Conservation (phyloP, 345 rosid genomes). For the Pistacia atlantica region DNA sequence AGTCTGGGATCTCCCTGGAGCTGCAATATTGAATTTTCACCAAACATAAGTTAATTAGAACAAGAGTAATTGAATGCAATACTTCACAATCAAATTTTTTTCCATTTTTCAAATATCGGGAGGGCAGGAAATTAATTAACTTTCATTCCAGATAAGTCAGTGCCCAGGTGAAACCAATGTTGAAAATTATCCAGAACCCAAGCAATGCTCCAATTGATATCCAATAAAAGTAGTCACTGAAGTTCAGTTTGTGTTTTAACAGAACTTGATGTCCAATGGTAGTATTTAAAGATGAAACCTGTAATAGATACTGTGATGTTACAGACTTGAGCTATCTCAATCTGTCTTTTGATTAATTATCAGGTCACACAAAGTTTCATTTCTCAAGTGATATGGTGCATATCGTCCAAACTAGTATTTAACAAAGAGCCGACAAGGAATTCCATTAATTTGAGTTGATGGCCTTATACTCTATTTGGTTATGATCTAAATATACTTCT, state of each 20-base stretch:
- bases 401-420: too few species aligned
- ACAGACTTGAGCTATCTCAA: too few species aligned
- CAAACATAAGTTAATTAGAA: too few species aligned
- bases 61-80: not conserved
- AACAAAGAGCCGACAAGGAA: too few species aligned
- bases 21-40: slow-evolving; percentile 25
- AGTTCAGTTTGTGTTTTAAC: slow-evolving; percentile 34
- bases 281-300: slow-evolving; percentile 38
- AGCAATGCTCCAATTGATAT: slow-evolving; percentile 38
- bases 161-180: slow-evolving; percentile 38
- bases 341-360: too few species aligned
- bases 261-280: slow-evolving; percentile 41
- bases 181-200: slow-evolving; percentile 46
- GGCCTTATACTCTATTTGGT: too few species aligned
- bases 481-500: too few species aligned
- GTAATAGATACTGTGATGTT: not conserved
- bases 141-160: slow-evolving; percentile 35
- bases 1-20: slow-evolving; percentile 32
- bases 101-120: not conserved
- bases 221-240: slow-evolving; percentile 35
- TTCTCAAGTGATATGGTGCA: too few species aligned
- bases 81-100: not conserved
- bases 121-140: slow-evolving; percentile 1
- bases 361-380: too few species aligned
- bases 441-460: too few species aligned